Evolutionary conservation across 2,329 filamentous ascomycete genomes (phyloP).

Genomic region (Furcasterigmium sp.): DNA sequence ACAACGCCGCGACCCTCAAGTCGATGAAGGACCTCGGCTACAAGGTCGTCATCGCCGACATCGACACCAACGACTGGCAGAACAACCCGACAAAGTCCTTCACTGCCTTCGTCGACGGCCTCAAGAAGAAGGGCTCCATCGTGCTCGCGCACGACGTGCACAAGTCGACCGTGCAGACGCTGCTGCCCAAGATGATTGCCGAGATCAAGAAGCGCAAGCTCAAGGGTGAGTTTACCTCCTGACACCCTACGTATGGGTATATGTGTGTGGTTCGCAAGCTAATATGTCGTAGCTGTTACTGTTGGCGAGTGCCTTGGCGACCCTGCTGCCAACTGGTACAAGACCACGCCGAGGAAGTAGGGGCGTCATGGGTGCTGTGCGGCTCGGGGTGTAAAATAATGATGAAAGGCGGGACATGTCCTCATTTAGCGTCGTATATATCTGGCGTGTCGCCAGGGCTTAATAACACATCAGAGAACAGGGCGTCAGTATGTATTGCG

Average conservation of each 20-base stretch:
- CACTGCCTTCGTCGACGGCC: constrained; percentile 29
- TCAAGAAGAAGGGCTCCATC: constrained; percentile 8
- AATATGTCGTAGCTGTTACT: not conserved
- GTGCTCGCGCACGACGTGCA: constrained; percentile 49
- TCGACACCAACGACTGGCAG: constrained; percentile 55
- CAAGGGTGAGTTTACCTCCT: no score
- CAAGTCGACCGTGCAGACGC: constrained; percentile 21
- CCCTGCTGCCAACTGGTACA: constrained; percentile 10
- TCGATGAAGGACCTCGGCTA: constrained; percentile 39
- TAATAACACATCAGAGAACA: not conserved
- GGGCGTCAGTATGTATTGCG: no score
- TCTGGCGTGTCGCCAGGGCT: not conserved
- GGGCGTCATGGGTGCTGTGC: no score
- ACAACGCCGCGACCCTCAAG: constrained; percentile 25
- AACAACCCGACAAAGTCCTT: constrained; percentile 39
- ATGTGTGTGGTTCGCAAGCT: no score
- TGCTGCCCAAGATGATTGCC: constrained; percentile 29
- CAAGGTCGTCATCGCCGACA: constrained; percentile 49
- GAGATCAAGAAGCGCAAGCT: constrained; percentile 30
- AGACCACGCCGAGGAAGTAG: constrained; percentile 3
- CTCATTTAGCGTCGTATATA: not conserved
- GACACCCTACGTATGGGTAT: no score
- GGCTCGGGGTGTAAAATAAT: constrained; percentile 1
- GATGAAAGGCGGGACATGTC: not conserved
- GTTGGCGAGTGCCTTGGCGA: constrained; percentile 10